Conservation (phyloP, 2,329 filamentous ascomycete genomes). For the Phaeosphaeria sp. region DNA sequence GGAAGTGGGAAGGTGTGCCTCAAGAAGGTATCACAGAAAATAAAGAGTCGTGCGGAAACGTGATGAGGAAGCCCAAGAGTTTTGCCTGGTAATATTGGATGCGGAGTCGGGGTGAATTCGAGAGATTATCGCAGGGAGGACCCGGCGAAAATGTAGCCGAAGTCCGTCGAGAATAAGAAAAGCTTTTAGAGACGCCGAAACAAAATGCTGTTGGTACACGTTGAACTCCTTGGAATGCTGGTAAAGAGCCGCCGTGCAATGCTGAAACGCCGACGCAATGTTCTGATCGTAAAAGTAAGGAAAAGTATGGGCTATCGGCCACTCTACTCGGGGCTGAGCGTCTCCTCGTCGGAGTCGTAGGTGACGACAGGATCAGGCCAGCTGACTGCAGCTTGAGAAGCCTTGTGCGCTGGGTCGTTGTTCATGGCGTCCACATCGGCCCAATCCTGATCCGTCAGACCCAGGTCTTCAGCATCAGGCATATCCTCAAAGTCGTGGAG, state of each 20-base stretch:
- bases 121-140: too few species aligned
- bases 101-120: too few species aligned
- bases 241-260: background rate
- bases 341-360: slow-evolving; percentile 37
- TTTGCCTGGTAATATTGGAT: too few species aligned
- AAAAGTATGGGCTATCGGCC: background rate
- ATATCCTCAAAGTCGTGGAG: slow-evolving; percentile 28
- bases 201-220: background rate
- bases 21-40: background rate
- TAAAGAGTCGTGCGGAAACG: too few species aligned
- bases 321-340: slow-evolving; percentile 17
- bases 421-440: slow-evolving; percentile 18
- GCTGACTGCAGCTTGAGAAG: slow-evolving; percentile 12
- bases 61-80: too few species aligned
- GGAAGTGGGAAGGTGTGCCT: background rate
- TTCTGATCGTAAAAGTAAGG: background rate
- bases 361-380: slow-evolving; percentile 22
- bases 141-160: too few species aligned
- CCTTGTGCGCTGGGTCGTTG: slow-evolving; percentile 14
- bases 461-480: slow-evolving; percentile 23
- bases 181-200: too few species aligned
- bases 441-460: slow-evolving; percentile 23
- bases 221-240: background rate
- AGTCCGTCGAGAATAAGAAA: too few species aligned
- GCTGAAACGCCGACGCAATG: background rate